phyloP scores from a whole-genome alignment of 1,139 yeast genomes.

The Nakaseomyces sp. region DNA sequence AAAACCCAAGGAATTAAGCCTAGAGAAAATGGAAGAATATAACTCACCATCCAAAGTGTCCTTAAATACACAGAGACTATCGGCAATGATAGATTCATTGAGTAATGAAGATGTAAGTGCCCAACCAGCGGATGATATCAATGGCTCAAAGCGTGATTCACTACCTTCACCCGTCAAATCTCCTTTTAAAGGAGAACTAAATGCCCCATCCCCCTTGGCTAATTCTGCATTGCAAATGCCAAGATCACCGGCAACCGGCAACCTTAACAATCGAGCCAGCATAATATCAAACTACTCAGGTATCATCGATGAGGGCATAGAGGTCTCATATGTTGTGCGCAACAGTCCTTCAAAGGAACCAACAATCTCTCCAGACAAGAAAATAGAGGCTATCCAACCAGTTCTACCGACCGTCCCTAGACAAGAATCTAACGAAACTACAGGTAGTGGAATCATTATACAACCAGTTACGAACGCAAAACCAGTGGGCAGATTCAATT shows the following conservation, averaged over 20 bases:
- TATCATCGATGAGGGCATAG: constrained; percentile 38
- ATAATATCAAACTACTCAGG: constrained; percentile 40
- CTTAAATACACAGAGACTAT: constrained; percentile 22
- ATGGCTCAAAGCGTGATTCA: not conserved
- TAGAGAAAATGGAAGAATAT: constrained; percentile 8
- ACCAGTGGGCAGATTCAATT: constrained; percentile 15
- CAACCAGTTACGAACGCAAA: constrained; percentile 15
- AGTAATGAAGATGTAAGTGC: constrained; percentile 12
- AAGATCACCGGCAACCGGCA: constrained; percentile 11
- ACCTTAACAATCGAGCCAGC: constrained; percentile 34
- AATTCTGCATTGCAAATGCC: constrained; percentile 4
- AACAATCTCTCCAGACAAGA: not conserved
- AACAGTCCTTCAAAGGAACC: constrained; percentile 8
- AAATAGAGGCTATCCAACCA: not conserved
- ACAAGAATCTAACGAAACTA: constrained; percentile 1
- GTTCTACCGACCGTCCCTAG: not conserved
- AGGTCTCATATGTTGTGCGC: constrained; percentile 35
- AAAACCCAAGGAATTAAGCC: too few relatives aligned
- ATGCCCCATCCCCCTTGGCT: not conserved
- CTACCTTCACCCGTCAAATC: not conserved
- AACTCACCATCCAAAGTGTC: constrained; percentile 14
- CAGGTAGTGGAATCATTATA: constrained; percentile 9
- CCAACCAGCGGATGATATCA: not conserved
- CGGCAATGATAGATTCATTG: constrained; percentile 28
- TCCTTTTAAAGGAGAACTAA: not conserved